Percentiles rank a stretch among this genome's conserved stretches.
Evolutionary conservation across 257 asterid species (phyloP).

Genomic region (Penstemon barbatus): DNA sequence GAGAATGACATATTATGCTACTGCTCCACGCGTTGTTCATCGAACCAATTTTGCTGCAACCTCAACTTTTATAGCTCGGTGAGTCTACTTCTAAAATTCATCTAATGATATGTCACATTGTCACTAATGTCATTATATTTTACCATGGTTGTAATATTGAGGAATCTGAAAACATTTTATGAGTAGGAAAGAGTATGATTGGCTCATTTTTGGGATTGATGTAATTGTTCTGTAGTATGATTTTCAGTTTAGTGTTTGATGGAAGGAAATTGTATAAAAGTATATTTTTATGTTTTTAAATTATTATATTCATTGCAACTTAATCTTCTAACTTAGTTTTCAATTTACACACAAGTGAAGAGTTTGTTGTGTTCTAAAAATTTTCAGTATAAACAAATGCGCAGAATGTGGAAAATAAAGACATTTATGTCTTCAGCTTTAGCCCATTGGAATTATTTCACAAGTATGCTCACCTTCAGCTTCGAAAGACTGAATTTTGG

Average conservation of each 20-base stretch:
- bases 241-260: background rate
- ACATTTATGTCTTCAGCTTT: background rate
- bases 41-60: slow-evolving; percentile 98
- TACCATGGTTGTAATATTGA: background rate
- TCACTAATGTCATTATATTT: background rate
- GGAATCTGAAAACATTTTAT: background rate
- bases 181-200: too few relatives aligned
- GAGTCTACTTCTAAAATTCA: slow-evolving; percentile 28
- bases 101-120: background rate
- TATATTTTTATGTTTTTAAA: slow-evolving; percentile 12
- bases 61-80: slow-evolving; percentile 95
- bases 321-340: background rate
- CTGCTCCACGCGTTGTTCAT: slow-evolving; percentile 88
- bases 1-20: slow-evolving; percentile 88
- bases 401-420: background rate
- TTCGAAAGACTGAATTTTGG: slow-evolving; percentile 1
- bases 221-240: background rate
- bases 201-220: background rate
- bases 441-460: background rate
- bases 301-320: background rate
- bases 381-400: background rate
- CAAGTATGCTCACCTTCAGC: background rate
- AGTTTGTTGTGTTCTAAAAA: background rate
- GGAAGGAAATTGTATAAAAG: background rate
- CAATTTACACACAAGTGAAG: background rate